Base-by-base conservation (phyloP, 2,329 filamentous ascomycete species). In the Cyclaneusma minus region DNA sequence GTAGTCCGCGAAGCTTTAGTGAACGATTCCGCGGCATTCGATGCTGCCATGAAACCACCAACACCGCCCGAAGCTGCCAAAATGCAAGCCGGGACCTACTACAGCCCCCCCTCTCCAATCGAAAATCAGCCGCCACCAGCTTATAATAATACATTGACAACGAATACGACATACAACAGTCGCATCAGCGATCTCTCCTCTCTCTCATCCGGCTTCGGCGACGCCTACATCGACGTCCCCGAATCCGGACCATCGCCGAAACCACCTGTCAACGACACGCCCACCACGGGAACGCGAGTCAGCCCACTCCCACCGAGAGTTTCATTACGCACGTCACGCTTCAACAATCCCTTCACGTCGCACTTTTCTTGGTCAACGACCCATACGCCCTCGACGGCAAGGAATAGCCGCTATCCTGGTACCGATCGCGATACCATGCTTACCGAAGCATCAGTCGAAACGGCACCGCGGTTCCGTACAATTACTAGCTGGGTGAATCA, bases 401-500 rank as follows among this genome's bases (percentile, higher is more conserved):
- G 29, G 6, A 28, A 35, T 15, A 32, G 37, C n/a, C n/a, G n/a
- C n/a, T n/a, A n/a, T n/a, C n/a, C n/a, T n/a, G n/a, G n/a, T n/a
- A n/a, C n/a, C 11, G 33, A 44, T 16, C 29, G 46, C 22, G 44
- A 48, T 26, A 48, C 46, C 2, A 28, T 43, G 13, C 47, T 43
- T 22, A 48, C 44, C 4, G 39, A 35, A 4, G 33, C 40, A 13
- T 49, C 46, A 2, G 31, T 36, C 7, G 46, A 48, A 7, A 35
- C 44, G 6, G 38, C 64, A 4, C 54, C 64, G 9, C 58, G 62
- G 4, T 76, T 73, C 44, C 58, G 66, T 18, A 61, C 56, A 5
- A 55, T 77, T 29, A 59, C 55, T 29, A 72, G 67, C 16, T 78
- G 72, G 72, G 70, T 78, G 2, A 61, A 62, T 36, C 68, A 77